These are phyloP conservation scores for Phylloporus sp. DNA, from an alignment of 1,284 basidiomycete genomes.

Conservation along the genomic window DNA sequence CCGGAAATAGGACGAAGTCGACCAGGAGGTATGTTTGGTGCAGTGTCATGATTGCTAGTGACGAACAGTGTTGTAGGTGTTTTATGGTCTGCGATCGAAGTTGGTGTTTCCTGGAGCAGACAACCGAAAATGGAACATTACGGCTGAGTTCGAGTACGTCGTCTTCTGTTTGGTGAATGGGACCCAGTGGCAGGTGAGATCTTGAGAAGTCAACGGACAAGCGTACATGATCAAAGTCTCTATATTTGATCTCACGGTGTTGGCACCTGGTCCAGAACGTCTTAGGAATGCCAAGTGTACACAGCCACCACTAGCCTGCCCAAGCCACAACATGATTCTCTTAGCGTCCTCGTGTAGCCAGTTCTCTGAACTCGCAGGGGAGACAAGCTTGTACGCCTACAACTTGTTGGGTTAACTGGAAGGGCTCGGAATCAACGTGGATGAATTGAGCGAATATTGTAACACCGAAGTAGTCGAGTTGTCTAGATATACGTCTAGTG, in stretches of 20 bases:
- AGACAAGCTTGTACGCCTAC: conserved; percentile 53
- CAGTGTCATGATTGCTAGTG: neutral
- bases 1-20: conserved; percentile 88
- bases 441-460: conserved; percentile 69
- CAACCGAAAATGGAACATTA: conserved; percentile 94
- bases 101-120: conserved; percentile 84
- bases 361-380: conserved; percentile 73
- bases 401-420: conserved; percentile 70
- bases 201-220: too few relatives aligned
- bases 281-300: too few relatives aligned
- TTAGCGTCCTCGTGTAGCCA: conserved; percentile 66
- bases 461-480: conserved; percentile 66
- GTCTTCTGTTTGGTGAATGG: conserved; percentile 57
- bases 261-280: too few relatives aligned
- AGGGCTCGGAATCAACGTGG: conserved; percentile 71
- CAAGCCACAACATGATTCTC: conserved; percentile 68
- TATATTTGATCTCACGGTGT: too few relatives aligned
- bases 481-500: conserved; percentile 63
- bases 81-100: conserved; percentile 76
- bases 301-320: conserved; percentile 69
- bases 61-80: conserved; percentile 51
- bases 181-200: conserved; percentile 35
- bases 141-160: conserved; percentile 85
- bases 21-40: conserved; percentile 76
- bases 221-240: too few relatives aligned